Evolutionary conservation across 306 rosid genomes (phyloP), one percentile per base, ranked within the genome.

Genomic region (Lathyrus oleraceus): DNA sequence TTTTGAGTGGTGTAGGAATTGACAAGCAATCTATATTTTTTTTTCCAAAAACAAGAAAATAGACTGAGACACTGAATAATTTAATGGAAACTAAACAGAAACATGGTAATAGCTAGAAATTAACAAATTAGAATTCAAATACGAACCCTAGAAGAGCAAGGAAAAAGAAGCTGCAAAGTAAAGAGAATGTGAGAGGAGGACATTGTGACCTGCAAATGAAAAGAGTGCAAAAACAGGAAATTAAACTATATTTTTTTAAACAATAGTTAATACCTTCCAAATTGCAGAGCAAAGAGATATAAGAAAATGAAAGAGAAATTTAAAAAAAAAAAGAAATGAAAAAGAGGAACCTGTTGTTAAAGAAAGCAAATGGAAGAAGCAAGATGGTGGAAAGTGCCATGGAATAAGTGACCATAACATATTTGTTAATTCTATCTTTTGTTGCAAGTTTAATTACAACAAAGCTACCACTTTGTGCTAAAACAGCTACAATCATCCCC

Each of bases 401-500:
- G 40, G 81, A 49, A 61, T 76, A 76, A 0, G 61, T 66, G 53
- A 66, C 25, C 84, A 76, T 49, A 43, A 71, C 81, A 54, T 76
- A 81, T 39, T 60, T 71, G 63, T 81, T 70, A 0, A 80, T 58
- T 2, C 59, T 78, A 49, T 60, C 61, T 65, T 4, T 6, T 74
- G 76, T 49, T 3, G 81, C 81, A 48, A 67, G 4, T 71, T 80
- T 80, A 52, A 21, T 71, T 8, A 75, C 67, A 10, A 70, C 81
- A 65, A 62, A 65, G 71, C 62, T 71, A 0, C 83, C 74, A 44
- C 77, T 76, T 72, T 84, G 88, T 53, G 48, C 5, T 70, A 84
- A 7, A 70, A 81, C 28, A 17, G 70, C 74, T 12, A 68, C 0
- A 38, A 79, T 39, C 86, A 84, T 86, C 43, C 88, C 91, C 51